phyloP scores from a whole-genome alignment of 495 filamentous ascomycete species.

The Penicillium canariense region DNA sequence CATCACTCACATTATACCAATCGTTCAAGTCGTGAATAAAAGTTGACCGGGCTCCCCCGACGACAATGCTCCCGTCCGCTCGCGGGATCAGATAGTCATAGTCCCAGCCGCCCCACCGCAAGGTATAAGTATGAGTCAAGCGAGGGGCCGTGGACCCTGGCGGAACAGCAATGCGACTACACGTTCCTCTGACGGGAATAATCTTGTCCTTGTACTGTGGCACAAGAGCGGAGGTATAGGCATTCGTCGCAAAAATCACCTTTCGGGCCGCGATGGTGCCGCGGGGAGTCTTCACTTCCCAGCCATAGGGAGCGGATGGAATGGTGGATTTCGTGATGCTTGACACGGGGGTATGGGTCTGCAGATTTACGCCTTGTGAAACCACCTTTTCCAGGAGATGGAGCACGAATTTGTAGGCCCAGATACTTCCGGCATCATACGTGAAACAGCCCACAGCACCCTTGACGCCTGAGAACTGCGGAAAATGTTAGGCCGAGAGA shows the following conservation, averaged over 20 bases:
- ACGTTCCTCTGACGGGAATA: constrained; percentile 65
- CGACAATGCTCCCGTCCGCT: constrained; percentile 50
- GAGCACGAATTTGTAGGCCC: constrained; percentile 82
- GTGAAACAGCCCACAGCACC: constrained; percentile 44
- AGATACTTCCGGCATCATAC: constrained; percentile 49
- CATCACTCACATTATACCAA: constrained; percentile 53
- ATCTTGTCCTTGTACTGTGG: constrained; percentile 69
- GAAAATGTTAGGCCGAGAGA: not conserved
- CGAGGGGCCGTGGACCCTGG: constrained; percentile 14
- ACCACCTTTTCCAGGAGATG: constrained; percentile 62
- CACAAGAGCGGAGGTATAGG: constrained; percentile 70
- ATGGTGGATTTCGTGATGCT: constrained; percentile 28
- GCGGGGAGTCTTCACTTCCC: constrained; percentile 57
- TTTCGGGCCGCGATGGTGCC: constrained; percentile 57
- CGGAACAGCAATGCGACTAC: constrained; percentile 33
- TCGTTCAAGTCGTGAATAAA: constrained; percentile 31
- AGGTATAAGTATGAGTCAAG: constrained; percentile 25
- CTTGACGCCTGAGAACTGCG: constrained; percentile 47
- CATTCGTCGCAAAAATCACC: constrained; percentile 79
- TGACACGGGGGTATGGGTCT: constrained; percentile 70
- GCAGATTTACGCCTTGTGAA: constrained; percentile 62
- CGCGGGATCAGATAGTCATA: constrained; percentile 53
- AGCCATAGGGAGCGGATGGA: constrained; percentile 5
- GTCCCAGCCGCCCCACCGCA: constrained; percentile 28
- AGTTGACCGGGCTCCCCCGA: constrained; percentile 46